These are phyloP conservation scores for Antarctomyces pellizariae DNA, from an alignment of 495 filamentous ascomycete genomes.

Conservation along the genomic window DNA sequence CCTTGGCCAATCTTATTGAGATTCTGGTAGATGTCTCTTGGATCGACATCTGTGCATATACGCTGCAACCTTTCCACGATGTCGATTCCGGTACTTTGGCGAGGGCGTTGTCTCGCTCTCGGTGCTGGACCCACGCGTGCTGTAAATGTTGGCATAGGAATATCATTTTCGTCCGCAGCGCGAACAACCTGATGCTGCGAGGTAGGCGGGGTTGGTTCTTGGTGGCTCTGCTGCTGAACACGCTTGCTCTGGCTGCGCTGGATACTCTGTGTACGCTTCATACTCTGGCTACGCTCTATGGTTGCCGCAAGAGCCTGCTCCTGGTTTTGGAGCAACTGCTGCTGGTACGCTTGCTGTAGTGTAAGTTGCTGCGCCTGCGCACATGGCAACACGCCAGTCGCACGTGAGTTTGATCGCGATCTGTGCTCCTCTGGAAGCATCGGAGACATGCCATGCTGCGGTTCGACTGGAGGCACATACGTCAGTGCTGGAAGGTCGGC, in stretches of 20 bases:
- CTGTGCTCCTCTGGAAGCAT: constrained; percentile 30
- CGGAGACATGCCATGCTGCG: constrained; percentile 15
- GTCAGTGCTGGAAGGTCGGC: constrained; percentile 24
- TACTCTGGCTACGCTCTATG: constrained; percentile 35
- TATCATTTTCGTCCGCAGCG: constrained; percentile 28
- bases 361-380: constrained; percentile 13
- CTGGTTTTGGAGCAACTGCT: constrained; percentile 45
- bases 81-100: constrained; percentile 52
- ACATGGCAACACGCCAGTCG: constrained; percentile 24
- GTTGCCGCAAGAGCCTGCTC: constrained; percentile 49
- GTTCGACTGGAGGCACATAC: constrained; percentile 19
- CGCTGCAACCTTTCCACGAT: constrained; percentile 60
- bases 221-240: constrained; percentile 17
- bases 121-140: constrained; percentile 27
- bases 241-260: constrained; percentile 48
- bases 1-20: constrained; percentile 94
- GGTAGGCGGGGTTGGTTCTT: constrained; percentile 22
- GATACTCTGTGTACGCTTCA: constrained; percentile 29
- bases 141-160: constrained; percentile 23
- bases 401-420: constrained; percentile 28
- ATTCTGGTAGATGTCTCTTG: constrained; percentile 62
- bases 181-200: constrained; percentile 32
- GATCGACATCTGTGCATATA: constrained; percentile 78
- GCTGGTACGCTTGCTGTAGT: constrained; percentile 36
- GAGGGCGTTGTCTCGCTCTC: constrained; percentile 49